These are phyloP conservation scores for Fusarium verticillioides DNA, from an alignment of 2,329 filamentous ascomycete species.

Conservation along the genomic window DNA sequence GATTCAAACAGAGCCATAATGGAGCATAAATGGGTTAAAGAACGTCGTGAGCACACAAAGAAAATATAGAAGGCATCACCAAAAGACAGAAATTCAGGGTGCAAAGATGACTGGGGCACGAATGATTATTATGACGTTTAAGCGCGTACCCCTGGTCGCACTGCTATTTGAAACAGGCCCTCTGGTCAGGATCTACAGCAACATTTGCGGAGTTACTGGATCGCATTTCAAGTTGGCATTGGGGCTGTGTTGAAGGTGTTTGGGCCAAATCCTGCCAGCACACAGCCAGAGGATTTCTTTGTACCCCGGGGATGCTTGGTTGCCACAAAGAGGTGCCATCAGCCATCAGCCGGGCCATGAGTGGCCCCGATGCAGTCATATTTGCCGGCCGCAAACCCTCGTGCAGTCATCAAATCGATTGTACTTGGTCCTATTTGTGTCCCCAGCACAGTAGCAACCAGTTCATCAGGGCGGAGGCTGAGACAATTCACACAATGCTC, in stretches of 20 bases:
- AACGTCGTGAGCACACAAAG: constrained; percentile 4
- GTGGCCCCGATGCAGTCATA: neutral
- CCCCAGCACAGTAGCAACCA: neutral
- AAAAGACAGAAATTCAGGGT: constrained; percentile 17
- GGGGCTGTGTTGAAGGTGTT: constrained; percentile 36
- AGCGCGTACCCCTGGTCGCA: constrained; percentile 43
- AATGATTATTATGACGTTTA: constrained; percentile 44
- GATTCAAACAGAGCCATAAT: constrained; percentile 69
- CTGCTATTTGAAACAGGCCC: constrained; percentile 37
- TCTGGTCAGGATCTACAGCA: constrained; percentile 36
- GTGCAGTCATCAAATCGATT: neutral
- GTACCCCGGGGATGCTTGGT: neutral
- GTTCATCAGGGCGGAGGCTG: neutral
- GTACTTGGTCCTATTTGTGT: neutral
- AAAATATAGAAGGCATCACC: constrained; percentile 22
- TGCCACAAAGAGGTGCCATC: neutral
- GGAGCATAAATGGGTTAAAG: neutral
- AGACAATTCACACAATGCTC: neutral
- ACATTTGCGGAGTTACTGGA: constrained; percentile 35
- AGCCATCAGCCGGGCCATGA: neutral
- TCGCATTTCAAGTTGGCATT: constrained; percentile 36
- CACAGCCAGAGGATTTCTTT: constrained; percentile 16
- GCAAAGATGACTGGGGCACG: constrained; percentile 24
- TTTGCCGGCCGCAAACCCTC: neutral
- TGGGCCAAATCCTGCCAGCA: constrained; percentile 34